A percentile compares a stretch with the other conserved stretches of the same genome.
These are phyloP conservation scores for Letharia columbiana DNA, from an alignment of 495 filamentous ascomycete genomes.

Conservation along the genomic window DNA sequence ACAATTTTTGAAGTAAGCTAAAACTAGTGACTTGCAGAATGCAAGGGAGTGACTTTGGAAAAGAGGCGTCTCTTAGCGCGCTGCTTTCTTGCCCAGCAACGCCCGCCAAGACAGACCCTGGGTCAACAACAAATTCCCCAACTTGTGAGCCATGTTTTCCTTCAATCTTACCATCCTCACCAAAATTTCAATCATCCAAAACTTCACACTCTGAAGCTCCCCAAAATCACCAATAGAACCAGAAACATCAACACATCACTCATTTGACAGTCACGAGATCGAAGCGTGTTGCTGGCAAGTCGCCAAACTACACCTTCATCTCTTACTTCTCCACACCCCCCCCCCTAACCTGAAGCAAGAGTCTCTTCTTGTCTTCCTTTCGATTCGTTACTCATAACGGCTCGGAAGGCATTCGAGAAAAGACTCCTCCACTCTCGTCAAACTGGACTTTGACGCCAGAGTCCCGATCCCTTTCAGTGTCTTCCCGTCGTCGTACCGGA, in stretches of 20 bases:
- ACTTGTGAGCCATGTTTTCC: background rate
- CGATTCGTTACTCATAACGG: conserved; percentile 59
- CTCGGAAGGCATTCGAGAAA: conserved; percentile 94
- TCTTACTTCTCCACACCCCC: conserved; percentile 13
- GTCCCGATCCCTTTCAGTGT: conserved; percentile 99
- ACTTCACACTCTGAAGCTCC: background rate
- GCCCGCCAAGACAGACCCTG: background rate
- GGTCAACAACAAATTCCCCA: background rate
- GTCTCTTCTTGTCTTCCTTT: conserved; percentile 94
- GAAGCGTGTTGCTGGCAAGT: conserved; percentile 14
- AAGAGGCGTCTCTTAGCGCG: conserved; percentile 1
- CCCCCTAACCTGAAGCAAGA: conserved; percentile 47
- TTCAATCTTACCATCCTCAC: background rate
- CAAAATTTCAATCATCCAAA: background rate
- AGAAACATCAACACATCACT: background rate
- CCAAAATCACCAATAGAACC: background rate
- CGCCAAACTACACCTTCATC: conserved; percentile 13
- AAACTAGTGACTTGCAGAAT: background rate
- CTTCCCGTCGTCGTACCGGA: conserved; percentile 97
- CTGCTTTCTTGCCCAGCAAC: conserved; percentile 1
- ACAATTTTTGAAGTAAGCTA: too few relatives aligned
- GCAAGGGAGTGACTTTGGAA: background rate
- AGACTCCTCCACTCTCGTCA: conserved; percentile 78
- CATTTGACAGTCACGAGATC: background rate
- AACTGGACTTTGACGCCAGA: conserved; percentile 99